Base-by-base conservation (phyloP, 805 yeast species). In the Yueomyces sinensis region DNA sequence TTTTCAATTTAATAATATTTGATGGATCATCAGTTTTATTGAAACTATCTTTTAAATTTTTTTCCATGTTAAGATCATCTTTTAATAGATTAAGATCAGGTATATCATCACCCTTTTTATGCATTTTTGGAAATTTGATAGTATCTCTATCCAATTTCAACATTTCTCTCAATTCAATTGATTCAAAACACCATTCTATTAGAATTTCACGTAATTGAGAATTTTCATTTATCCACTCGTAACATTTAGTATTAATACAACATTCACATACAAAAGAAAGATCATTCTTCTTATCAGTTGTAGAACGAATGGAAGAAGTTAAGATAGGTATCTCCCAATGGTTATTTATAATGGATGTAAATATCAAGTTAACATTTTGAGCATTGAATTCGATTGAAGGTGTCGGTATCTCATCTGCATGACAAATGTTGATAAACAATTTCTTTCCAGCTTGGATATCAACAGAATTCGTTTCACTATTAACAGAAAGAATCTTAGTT, bases 271-370 rank as follows among this genome's bases (percentile, higher is more conserved):
- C 86, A 30, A 68, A 58, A 30, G 86, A 72, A 13, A 61, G 53
- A 3, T 59, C 54, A 1, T 93, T 93, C 45, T 73, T 73, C 49
- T 86, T 86, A 52, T 87, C 95, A 13, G 40, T 50, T 31, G 69
- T 78, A 6, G 45, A 44, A 11, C 76, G 49, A 32, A 68, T 70
- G 0, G 67, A 63, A 0, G 89, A 74, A 0, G 82, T 73, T 2
- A 81, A 68, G 2, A 87, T 72, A 1, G 95, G 95, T 2, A 84
- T 77, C 39, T 80, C 86, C 94, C 95, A 86, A 47, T 78, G 65
- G 46, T 76, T 76, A 27, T 72, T 73, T 56, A 76, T 70, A 17
- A 80, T 76, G 33, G 73, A 54, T 1, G 78, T 75, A 45, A 75
- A 75, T 2, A 82, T 73, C 3, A 61, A 53, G 27, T 61, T 66